Percentiles rank a stretch among this genome's conserved stretches.
phyloP scores from a whole-genome alignment of 1,284 basidiomycete species.

The Trichosporon sp. region DNA sequence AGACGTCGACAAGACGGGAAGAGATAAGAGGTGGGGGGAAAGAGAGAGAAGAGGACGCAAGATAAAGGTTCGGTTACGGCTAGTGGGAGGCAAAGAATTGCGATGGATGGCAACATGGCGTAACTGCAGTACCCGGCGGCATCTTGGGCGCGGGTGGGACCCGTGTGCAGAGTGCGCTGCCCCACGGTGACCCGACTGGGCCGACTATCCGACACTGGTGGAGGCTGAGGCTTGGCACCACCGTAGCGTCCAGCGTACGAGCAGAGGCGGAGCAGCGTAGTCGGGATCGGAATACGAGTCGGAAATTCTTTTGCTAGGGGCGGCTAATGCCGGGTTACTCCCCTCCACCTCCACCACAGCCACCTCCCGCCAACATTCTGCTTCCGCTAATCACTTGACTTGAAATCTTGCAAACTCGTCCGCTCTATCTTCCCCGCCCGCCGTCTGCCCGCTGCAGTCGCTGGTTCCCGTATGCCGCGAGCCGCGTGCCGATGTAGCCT shows the following conservation, averaged over 20 bases:
- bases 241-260: too few relatives aligned
- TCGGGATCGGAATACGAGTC: conserved; percentile 14
- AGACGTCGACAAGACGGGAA: not conserved
- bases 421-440: not conserved
- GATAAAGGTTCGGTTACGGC: not conserved
- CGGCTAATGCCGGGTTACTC: conserved; percentile 3
- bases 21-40: not conserved
- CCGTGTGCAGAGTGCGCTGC: not conserved
- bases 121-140: conserved; percentile 1
- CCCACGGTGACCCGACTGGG: conserved; percentile 13
- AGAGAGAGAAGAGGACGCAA: not conserved
- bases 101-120: conserved; percentile 18
- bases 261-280: conserved; percentile 5
- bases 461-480: not conserved
- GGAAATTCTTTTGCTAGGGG: conserved; percentile 11
- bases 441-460: not conserved
- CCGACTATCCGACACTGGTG: conserved; percentile 3
- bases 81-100: not conserved
- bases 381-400: conserved; percentile 12
- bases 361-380: not conserved
- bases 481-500: not conserved
- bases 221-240: not conserved
- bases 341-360: not conserved
- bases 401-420: not conserved
- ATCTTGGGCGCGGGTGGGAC: not conserved